Evolutionary conservation across 805 yeast genomes (phyloP).

Genomic region (Kodamaea laetipori): DNA sequence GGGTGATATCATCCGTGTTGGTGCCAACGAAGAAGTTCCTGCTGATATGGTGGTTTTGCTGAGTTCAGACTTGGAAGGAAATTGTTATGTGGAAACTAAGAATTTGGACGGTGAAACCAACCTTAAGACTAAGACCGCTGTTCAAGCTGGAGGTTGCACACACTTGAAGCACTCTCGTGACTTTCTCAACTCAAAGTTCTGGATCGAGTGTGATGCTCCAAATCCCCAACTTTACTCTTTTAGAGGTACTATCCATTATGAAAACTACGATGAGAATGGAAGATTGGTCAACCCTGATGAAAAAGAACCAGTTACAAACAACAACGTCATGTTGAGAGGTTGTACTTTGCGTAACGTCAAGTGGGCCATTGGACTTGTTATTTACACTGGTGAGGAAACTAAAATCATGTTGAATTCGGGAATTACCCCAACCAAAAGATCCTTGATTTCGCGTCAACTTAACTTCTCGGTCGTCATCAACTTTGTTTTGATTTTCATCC

Average conservation of each 20-base stretch:
- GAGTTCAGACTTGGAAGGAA: constrained; percentile 67
- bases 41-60: constrained; percentile 69
- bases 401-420: constrained; percentile 84
- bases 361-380: constrained; percentile 79
- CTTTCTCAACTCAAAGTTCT: constrained; percentile 56
- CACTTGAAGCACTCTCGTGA: constrained; percentile 57
- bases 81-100: constrained; percentile 77
- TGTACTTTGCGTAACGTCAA: constrained; percentile 77
- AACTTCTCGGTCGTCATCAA: constrained; percentile 70
- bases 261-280: constrained; percentile 35
- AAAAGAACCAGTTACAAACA: constrained; percentile 68
- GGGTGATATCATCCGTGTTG: constrained; percentile 71
- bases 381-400: constrained; percentile 77
- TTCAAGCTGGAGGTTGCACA: constrained; percentile 52
- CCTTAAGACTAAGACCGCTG: constrained; percentile 52
- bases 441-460: constrained; percentile 71
- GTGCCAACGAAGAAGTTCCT: constrained; percentile 77
- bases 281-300: constrained; percentile 35
- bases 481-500: constrained; percentile 60
- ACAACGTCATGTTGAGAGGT: constrained; percentile 72
- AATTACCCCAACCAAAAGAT: constrained; percentile 73
- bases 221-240: constrained; percentile 63
- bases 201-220: constrained; percentile 75
- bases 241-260: constrained; percentile 65
- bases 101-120: constrained; percentile 67